phyloP scores from a whole-genome alignment of 805 yeast species.

The Scheffersomyces lignosus region DNA sequence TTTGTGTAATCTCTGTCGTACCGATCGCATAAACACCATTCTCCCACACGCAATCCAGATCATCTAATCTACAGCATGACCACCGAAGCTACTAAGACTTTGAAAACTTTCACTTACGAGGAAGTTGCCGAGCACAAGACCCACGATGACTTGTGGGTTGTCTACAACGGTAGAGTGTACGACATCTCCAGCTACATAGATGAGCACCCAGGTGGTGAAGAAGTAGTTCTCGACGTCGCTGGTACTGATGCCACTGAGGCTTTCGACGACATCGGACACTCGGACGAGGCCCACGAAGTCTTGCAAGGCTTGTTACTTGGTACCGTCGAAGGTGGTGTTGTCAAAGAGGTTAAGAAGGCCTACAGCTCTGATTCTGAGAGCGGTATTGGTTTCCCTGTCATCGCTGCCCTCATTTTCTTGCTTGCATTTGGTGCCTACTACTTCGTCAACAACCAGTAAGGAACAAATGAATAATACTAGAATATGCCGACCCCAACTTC shows the following conservation, averaged over 20 bases:
- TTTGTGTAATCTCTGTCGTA: too few relatives aligned
- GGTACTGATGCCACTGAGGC: conserved; percentile 48
- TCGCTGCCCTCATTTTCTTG: conserved; percentile 36
- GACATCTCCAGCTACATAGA: conserved; percentile 43
- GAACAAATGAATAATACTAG: too few relatives aligned
- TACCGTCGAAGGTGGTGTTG: conserved; percentile 64
- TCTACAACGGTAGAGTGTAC: conserved; percentile 45
- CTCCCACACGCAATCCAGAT: too few relatives aligned
- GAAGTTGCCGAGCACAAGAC: conserved; percentile 44
- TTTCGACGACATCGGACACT: conserved; percentile 85
- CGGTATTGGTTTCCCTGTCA: conserved; percentile 26
- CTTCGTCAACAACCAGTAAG: conserved; percentile 20
- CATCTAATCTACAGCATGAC: too few relatives aligned
- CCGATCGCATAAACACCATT: too few relatives aligned
- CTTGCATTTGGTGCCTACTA: conserved; percentile 47
- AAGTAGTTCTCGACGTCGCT: conserved; percentile 43
- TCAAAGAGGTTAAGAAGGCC: conserved; percentile 24
- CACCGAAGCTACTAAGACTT: conserved; percentile 4
- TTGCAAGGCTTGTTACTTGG: conserved; percentile 73
- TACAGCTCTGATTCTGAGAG: conserved; percentile 13
- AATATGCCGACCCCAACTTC: too few relatives aligned
- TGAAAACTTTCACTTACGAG: conserved; percentile 56
- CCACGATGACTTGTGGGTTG: conserved; percentile 43
- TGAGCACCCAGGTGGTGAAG: conserved; percentile 51
- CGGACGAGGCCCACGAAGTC: conserved; percentile 89